These are phyloP conservation scores for Tolypocladium pustulatum DNA, from an alignment of 2,329 filamentous ascomycete genomes.

Conservation along the genomic window DNA sequence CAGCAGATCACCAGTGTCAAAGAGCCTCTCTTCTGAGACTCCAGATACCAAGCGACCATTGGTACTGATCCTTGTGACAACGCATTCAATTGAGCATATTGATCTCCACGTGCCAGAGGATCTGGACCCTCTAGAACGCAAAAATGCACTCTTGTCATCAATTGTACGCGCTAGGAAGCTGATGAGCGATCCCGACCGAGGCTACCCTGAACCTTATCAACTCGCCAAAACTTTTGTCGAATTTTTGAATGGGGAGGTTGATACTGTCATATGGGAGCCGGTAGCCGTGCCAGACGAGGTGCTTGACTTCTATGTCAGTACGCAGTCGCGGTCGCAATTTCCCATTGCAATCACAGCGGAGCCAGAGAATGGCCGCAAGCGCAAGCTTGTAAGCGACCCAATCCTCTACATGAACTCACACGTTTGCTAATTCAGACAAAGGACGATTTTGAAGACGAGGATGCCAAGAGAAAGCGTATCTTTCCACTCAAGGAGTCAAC, in stretches of 20 bases:
- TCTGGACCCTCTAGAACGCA: constrained; percentile 31
- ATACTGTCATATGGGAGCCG: constrained; percentile 34
- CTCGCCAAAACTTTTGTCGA: constrained; percentile 36
- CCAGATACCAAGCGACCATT: constrained; percentile 23
- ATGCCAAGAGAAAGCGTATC: constrained; percentile 17
- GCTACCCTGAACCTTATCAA: constrained; percentile 31
- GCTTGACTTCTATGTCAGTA: constrained; percentile 34
- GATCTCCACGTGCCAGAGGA: constrained; percentile 30
- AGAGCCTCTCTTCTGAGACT: constrained; percentile 1
- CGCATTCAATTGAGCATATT: constrained; percentile 46
- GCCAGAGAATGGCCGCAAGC: constrained; percentile 29
- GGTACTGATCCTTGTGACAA: constrained; percentile 37
- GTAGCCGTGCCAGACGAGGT: constrained; percentile 35
- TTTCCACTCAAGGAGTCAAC: constrained; percentile 10
- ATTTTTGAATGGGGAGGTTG: constrained; percentile 27
- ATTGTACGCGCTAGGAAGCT: constrained; percentile 25
- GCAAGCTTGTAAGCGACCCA: constrained; percentile 32
- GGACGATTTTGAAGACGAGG: constrained; percentile 21
- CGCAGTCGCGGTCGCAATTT: constrained; percentile 24
- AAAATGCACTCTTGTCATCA: constrained; percentile 30
- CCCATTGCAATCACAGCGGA: constrained; percentile 7
- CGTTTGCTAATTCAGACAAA: constrained; percentile 8
- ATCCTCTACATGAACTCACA: neutral
- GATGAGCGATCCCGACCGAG: constrained; percentile 28
- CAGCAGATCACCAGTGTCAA: constrained; percentile 21